Evolutionary conservation across 2,329 filamentous ascomycete species (phyloP).

Genomic region (Onygenales sp.): DNA sequence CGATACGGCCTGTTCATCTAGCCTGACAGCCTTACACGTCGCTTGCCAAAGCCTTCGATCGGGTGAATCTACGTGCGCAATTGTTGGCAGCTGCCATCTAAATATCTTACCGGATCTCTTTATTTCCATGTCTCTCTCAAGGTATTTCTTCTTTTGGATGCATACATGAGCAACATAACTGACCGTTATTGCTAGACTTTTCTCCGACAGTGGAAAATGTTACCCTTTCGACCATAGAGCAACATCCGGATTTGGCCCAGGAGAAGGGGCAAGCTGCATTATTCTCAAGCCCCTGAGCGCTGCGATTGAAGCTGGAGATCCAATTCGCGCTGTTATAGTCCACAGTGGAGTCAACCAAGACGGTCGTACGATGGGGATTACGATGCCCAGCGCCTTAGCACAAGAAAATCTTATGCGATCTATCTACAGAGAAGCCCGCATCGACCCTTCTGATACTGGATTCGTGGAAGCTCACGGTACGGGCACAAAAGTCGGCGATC

Average conservation of each 20-base stretch:
- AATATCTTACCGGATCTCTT: slow-evolving; percentile 19
- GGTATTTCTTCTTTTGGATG: slow-evolving; percentile 9
- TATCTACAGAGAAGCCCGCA: slow-evolving; percentile 22
- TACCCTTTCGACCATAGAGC: slow-evolving; percentile 20
- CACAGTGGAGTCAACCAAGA: slow-evolving; percentile 24
- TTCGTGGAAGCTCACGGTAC: slow-evolving; percentile 46
- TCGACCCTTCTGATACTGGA: slow-evolving; percentile 18
- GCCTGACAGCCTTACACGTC: slow-evolving; percentile 18
- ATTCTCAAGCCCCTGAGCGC: slow-evolving; percentile 25
- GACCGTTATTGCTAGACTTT: slow-evolving; percentile 9
- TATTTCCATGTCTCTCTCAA: slow-evolving; percentile 18
- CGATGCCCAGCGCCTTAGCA: slow-evolving; percentile 22
- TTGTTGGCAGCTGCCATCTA: slow-evolving; percentile 18
- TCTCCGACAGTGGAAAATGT: slow-evolving; percentile 19
- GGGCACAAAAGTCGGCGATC: slow-evolving; percentile 46
- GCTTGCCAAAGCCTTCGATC: slow-evolving; percentile 18
- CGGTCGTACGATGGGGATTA: slow-evolving; percentile 26
- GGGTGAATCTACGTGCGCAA: slow-evolving; percentile 16
- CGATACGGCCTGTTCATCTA: slow-evolving; percentile 21
- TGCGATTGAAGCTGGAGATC: slow-evolving; percentile 25
- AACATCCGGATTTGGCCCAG: slow-evolving; percentile 22
- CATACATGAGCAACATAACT: background rate
- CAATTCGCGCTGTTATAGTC: slow-evolving; percentile 26
- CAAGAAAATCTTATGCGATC: slow-evolving; percentile 27
- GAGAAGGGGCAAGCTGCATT: slow-evolving; percentile 25